A percentile compares a stretch with the other conserved stretches of the same genome.
These are phyloP conservation scores for Diaporthe velutina DNA, from an alignment of 2,329 filamentous ascomycete genomes.

Conservation along the genomic window DNA sequence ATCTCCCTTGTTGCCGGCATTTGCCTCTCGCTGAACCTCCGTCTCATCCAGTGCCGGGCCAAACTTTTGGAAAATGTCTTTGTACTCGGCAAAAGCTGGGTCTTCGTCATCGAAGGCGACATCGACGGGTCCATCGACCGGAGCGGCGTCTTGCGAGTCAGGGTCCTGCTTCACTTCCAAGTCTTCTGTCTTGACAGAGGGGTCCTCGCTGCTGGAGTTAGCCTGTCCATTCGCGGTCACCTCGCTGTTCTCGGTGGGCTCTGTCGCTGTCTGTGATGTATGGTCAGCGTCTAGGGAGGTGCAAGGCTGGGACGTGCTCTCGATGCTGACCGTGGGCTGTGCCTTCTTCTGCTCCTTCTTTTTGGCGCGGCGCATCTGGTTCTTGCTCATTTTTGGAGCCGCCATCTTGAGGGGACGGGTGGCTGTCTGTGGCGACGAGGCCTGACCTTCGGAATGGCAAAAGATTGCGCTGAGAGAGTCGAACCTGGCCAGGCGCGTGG, in stretches of 20 bases:
- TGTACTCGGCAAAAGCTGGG: constrained; percentile 86
- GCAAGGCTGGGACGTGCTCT: neutral
- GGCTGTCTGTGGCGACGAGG: constrained; percentile 12
- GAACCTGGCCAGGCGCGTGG: constrained; percentile 1
- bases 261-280: constrained; percentile 39
- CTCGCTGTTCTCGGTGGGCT: constrained; percentile 30
- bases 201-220: constrained; percentile 14
- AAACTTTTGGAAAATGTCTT: constrained; percentile 85
- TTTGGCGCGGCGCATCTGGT: constrained; percentile 91
- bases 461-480: neutral
- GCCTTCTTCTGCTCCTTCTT: constrained; percentile 92
- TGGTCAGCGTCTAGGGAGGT: constrained; percentile 40
- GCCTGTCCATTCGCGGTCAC: constrained; percentile 35
- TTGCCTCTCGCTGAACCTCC: constrained; percentile 73
- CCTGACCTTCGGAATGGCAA: neutral
- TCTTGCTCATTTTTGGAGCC: constrained; percentile 85
- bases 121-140: constrained; percentile 61
- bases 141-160: constrained; percentile 49
- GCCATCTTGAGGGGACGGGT: constrained; percentile 63
- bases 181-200: constrained; percentile 48
- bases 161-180: constrained; percentile 59
- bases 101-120: constrained; percentile 74
- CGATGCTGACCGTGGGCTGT: constrained; percentile 62
- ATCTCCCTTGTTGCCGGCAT: constrained; percentile 83
- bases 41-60: constrained; percentile 74